Evolutionary conservation across 225 moss, liverwort and hornwort species (phyloP).

Genomic region (Anthoceros angustus): DNA sequence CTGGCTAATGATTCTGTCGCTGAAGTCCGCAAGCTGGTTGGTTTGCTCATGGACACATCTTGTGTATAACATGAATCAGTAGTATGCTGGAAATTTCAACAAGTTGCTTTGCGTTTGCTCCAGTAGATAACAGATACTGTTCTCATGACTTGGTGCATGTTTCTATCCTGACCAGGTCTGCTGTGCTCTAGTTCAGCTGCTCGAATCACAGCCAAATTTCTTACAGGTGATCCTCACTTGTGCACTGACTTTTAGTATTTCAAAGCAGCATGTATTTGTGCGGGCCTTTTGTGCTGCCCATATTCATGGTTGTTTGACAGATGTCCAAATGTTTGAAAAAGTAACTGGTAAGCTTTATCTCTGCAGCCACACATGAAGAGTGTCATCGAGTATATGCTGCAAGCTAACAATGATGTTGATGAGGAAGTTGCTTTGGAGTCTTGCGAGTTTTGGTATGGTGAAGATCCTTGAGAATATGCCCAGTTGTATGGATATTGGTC

Average conservation of each 20-base stretch:
- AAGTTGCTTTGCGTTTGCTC: background rate
- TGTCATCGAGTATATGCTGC: conserved; percentile 99
- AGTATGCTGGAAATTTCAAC: background rate
- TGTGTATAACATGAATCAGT: background rate
- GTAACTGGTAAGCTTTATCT: conserved; percentile 6
- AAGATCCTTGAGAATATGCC: background rate
- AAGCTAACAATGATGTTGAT: conserved; percentile 88
- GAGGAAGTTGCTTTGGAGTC: conserved; percentile 96
- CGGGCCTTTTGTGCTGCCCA: too few species aligned
- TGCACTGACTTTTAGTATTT: background rate
- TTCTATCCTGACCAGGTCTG: conserved; percentile 49
- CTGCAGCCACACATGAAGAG: conserved; percentile 93
- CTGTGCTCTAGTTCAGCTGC: conserved; percentile 86
- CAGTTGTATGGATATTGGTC: background rate
- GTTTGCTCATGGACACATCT: background rate
- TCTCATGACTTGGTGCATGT: background rate
- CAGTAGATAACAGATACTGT: background rate
- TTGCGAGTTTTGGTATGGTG: conserved; percentile 92
- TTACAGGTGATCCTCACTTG: conserved; percentile 44
- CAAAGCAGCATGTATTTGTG: background rate
- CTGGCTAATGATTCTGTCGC: conserved; percentile 75
- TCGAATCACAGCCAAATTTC: conserved; percentile 84
- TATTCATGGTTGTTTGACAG: background rate
- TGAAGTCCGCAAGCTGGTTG: conserved; percentile 95
- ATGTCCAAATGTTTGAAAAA: background rate